Base-by-base conservation (phyloP, 2,329 filamentous ascomycete species). In the Phyllosticta paracitricarpa region DNA sequence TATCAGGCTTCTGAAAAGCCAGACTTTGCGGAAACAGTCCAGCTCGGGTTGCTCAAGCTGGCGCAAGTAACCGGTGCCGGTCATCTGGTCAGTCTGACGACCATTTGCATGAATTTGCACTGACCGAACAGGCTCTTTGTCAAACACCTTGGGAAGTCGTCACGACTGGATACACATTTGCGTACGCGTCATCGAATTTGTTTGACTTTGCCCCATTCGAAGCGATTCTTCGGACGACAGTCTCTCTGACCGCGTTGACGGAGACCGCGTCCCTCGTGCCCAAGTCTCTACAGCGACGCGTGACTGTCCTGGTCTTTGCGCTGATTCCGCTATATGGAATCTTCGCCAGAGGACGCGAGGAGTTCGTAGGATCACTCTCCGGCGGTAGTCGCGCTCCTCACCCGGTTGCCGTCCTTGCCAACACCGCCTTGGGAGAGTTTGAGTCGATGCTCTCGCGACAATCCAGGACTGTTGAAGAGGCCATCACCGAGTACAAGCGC, bases 401-500 rank as follows among this genome's bases (percentile, higher is more conserved):
- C 7, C 40, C 40, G 7, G 19, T 48, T n/a, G 14, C 40, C 3
- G 30, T 60, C 0, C 61, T 79, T 0, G 67, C 70, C 1, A 61
- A 63, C 0, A 60, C 65, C 1, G 74, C 74, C 0, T 69, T 67
- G 5, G 19, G 22, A 0, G 54, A 67, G 0, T 79, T 80, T 25
- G 62, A 72, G 0, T 24, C 8, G 1, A 28, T 77, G 2, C 10
- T 77, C 0, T 35, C 64, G 22, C 68, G 68, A 0, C 79, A 81
- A 57, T 80, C 79, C 0, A 66, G 61, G 12, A 75, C 63, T 0
- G 73, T 71, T n/a, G 24, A 64, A 1, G 71, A 67, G 0, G 79
- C 78, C 0, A 57, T 66, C 0, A 58, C 56, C 0, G 78, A 81
- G 63, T 83, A 82, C 59, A 69, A 64, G 8, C 72, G 72, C 1